Conservation (phyloP, 2,329 filamentous ascomycete species). For the Endocalyx cinctus region DNA sequence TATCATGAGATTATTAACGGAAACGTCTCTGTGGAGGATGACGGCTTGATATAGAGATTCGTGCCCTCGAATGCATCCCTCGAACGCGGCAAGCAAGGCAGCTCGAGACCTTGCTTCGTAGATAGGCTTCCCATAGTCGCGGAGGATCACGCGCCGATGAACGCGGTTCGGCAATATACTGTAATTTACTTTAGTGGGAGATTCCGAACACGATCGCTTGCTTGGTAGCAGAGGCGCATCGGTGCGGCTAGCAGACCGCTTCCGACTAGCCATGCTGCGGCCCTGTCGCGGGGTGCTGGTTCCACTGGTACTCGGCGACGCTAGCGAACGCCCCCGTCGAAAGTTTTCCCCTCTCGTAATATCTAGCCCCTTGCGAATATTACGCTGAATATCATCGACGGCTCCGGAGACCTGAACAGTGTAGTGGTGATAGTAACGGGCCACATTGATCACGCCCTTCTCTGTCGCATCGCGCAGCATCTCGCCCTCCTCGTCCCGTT, state of each 20-base stretch:
- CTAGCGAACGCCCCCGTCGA: not conserved
- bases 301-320: not conserved
- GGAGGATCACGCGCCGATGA: slow-evolving; percentile 9
- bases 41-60: slow-evolving; percentile 22
- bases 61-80: slow-evolving; percentile 18
- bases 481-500: slow-evolving; percentile 37
- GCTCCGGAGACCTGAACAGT: slow-evolving; percentile 29
- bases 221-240: slow-evolving; percentile 1
- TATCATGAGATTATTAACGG: slow-evolving; percentile 11
- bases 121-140: slow-evolving; percentile 10
- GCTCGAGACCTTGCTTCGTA: slow-evolving; percentile 8
- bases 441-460: slow-evolving; percentile 33
- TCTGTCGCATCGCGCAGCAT: slow-evolving; percentile 32
- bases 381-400: slow-evolving; percentile 30
- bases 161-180: slow-evolving; percentile 9
- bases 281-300: not conserved
- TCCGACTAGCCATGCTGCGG: slow-evolving; percentile 1
- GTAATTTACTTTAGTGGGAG: not conserved
- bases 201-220: slow-evolving; percentile 6
- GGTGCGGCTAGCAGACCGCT: slow-evolving; percentile 6
- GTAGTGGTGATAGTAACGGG: slow-evolving; percentile 38
- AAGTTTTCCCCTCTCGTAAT: slow-evolving; percentile 23
- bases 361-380: slow-evolving; percentile 27
- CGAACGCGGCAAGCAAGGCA: slow-evolving; percentile 9
- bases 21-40: slow-evolving; percentile 31